A percentile compares a stretch with the other conserved stretches of the same genome.
Evolutionary conservation across 805 yeast species (phyloP).

Genomic region (Candida argentea): DNA sequence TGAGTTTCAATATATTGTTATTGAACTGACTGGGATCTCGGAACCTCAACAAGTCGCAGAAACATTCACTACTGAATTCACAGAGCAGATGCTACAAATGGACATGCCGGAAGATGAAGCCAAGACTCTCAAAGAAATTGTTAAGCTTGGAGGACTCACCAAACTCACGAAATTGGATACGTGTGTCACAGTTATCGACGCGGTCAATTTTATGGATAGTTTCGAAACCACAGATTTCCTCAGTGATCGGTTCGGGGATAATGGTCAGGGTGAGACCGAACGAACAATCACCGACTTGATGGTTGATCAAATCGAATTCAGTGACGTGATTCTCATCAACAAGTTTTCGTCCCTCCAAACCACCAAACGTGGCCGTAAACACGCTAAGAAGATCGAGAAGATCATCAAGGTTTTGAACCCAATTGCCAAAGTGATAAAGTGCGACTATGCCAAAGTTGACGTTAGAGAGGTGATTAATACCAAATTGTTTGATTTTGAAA

Average conservation of each 20-base stretch:
- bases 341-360: conserved; percentile 21
- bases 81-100: conserved; percentile 19
- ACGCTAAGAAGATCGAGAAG: conserved; percentile 16
- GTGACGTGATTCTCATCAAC: conserved; percentile 35
- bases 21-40: conserved; percentile 38
- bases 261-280: conserved; percentile 31
- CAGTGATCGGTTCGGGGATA: conserved; percentile 29
- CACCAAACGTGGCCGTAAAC: conserved; percentile 4
- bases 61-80: conserved; percentile 35
- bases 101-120: conserved; percentile 10
- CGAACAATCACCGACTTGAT: conserved; percentile 35
- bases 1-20: conserved; percentile 31
- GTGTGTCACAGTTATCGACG: conserved; percentile 38
- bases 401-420: conserved; percentile 31
- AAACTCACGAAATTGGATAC: conserved; percentile 32
- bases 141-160: conserved; percentile 30
- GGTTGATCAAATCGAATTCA: conserved; percentile 38
- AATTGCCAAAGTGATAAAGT: conserved; percentile 25
- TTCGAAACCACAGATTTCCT: conserved; percentile 35
- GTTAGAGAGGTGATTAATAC: conserved; percentile 26
- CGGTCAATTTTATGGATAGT: conserved; percentile 29
- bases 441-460: conserved; percentile 29
- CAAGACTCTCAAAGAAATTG: conserved; percentile 13
- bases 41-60: conserved; percentile 45
- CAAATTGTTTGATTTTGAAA: conserved; percentile 28